These are phyloP conservation scores for Trichocladium uniseriatum DNA, from an alignment of 495 filamentous ascomycete species.

Conservation along the genomic window DNA sequence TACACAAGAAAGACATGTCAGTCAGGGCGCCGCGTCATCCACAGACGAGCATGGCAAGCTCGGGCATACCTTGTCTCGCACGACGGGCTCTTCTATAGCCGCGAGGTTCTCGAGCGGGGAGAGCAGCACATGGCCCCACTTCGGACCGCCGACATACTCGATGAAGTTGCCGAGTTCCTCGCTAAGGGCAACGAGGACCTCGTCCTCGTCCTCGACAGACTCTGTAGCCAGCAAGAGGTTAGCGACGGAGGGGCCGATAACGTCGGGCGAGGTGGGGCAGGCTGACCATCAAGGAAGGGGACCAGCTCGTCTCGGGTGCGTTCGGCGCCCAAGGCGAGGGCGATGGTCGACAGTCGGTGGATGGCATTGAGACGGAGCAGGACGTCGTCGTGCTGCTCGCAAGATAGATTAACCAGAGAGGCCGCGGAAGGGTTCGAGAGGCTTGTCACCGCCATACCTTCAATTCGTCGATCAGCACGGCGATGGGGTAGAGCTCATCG, in stretches of 20 bases:
- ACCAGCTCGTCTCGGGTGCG: conserved; percentile 95
- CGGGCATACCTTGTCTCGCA: conserved; percentile 78
- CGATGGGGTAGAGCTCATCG: conserved; percentile 98
- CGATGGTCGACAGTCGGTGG: conserved; percentile 94
- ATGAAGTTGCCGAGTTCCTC: conserved; percentile 94
- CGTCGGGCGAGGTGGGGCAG: conserved; percentile 7
- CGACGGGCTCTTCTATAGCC: conserved; percentile 94
- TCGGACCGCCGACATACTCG: conserved; percentile 92
- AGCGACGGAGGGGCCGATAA: conserved; percentile 10
- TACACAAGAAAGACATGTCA: conserved; percentile 30
- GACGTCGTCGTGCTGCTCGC: conserved; percentile 90
- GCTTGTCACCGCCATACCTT: conserved; percentile 56
- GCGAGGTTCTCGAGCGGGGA: conserved; percentile 96
- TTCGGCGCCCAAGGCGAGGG: conserved; percentile 87
- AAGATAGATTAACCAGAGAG: background rate
- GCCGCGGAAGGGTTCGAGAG: background rate
- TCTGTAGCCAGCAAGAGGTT: conserved; percentile 45
- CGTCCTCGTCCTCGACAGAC: conserved; percentile 97
- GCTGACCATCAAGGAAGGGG: conserved; percentile 91
- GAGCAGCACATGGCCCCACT: conserved; percentile 89
- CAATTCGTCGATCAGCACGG: conserved; percentile 97
- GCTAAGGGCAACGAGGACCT: conserved; percentile 92
- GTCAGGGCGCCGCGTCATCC: background rate
- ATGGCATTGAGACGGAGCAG: conserved; percentile 96
- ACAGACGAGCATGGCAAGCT: background rate